Base-by-base conservation (phyloP, 208 protist species). In the Phytomonas francai region DNA sequence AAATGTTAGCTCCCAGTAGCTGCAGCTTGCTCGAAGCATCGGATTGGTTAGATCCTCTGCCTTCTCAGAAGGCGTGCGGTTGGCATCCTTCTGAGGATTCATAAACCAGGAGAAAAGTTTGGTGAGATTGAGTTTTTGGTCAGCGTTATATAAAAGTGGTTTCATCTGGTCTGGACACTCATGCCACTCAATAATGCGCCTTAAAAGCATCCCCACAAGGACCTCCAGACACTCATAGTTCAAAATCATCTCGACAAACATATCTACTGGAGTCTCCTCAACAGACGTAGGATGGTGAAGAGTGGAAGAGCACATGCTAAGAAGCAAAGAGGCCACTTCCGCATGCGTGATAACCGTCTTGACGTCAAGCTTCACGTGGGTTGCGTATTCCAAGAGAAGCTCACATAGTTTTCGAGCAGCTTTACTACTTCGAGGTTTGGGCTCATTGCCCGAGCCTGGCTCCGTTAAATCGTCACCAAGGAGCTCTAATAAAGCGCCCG, bases 241-340 rank as follows among this genome's bases (percentile, higher is more conserved):
- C 72, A 95, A 73, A 25, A 92, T 86, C 59, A 87, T 73, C 63
- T 91, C 85, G 57, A 81, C 90, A 64, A 92, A 95, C 25, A 89
- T 54, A 68, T 95, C 89, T 58, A 88, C 83, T n/a, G 67, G 51
- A 14, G 67, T 70, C 64, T 89, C 76, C 29, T 73, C 54, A 25
- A 82, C 80, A 19, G 69, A 65, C 11, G 79, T 87, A 59, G 60
- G 73, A 78, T 95, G 89, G 58, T 92, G 85, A 59, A 95, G 77
- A 25, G 86, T 81, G 45, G 86, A 83, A 27, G 86, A 88, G 32
- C 71, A 89, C 80, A 92, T 79, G n/a, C 81, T 89, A 5, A 92
- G 72, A 28, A 95, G 74, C 45, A 95, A 71, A 11, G 72, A 79
- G 29, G 84, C 62, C 31, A 87, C 80, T 25, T 76, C 76, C 22